Evolutionary conservation across 768 basidiomycete species (phyloP).

Genomic region (Pholiota microspora): DNA sequence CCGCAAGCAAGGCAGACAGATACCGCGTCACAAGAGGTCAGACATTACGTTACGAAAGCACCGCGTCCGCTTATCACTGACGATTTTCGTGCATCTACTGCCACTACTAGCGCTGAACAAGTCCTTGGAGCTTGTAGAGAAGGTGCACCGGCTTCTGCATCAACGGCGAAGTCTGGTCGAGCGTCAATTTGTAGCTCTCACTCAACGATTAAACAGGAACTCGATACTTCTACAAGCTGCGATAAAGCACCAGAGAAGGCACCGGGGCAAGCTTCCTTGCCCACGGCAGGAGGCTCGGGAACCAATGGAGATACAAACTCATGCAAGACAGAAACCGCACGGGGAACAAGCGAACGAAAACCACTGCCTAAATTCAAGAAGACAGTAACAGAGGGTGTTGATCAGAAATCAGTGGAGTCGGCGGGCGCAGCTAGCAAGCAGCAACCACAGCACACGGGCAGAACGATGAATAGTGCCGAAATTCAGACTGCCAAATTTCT

Average conservation of each 20-base stretch:
- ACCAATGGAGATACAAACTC: too few relatives aligned
- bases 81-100: neutral
- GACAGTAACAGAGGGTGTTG: neutral
- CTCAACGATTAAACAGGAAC: too few relatives aligned
- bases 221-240: too few relatives aligned
- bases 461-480: neutral
- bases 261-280: neutral
- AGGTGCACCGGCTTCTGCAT: neutral
- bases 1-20: neutral
- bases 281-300: neutral
- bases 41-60: neutral
- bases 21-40: neutral
- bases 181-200: too few relatives aligned
- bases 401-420: neutral
- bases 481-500: neutral
- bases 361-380: neutral
- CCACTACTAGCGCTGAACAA: neutral
- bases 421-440: neutral
- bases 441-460: neutral
- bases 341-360: neutral
- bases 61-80: neutral
- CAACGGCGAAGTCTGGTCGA: too few relatives aligned
- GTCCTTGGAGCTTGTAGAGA: neutral
- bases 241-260: neutral
- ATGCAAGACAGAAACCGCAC: neutral